Percentiles rank a stretch among this genome's conserved stretches.
Evolutionary conservation across 306 rosid species (phyloP).

Genomic region (Malus orientalis): DNA sequence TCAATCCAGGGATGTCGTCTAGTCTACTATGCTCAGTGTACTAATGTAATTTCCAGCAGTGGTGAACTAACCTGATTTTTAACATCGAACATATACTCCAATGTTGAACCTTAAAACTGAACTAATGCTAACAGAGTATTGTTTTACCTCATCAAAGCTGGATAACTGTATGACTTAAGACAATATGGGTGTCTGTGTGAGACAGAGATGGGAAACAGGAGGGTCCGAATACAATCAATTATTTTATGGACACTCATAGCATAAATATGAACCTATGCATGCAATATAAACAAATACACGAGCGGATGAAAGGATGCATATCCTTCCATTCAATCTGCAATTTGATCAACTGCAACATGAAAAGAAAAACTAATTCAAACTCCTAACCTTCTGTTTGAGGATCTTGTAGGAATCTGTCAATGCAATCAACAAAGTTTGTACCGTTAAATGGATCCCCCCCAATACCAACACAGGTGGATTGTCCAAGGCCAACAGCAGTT

Average conservation of each 20-base stretch:
- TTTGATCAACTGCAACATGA: not conserved
- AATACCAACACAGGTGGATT: conserved; percentile 97
- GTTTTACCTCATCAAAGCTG: too few relatives aligned
- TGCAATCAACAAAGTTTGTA: conserved; percentile 96
- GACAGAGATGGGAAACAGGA: not conserved
- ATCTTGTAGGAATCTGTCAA: conserved; percentile 65
- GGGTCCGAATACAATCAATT: not conserved
- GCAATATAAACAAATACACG: not conserved
- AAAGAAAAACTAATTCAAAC: not conserved
- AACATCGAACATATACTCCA: too few relatives aligned
- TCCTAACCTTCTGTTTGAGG: conserved; percentile 92
- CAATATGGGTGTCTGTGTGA: too few relatives aligned
- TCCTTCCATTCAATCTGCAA: not conserved
- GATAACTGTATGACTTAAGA: too few relatives aligned
- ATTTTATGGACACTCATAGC: too few relatives aligned
- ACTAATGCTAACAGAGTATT: not conserved
- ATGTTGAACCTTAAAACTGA: not conserved
- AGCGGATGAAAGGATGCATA: not conserved
- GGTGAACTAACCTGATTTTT: too few relatives aligned
- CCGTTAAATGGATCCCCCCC: conserved; percentile 99
- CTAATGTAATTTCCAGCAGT: too few relatives aligned
- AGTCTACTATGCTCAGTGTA: not conserved
- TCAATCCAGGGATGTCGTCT: not conserved
- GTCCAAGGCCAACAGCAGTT: conserved; percentile 98
- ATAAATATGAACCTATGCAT: not conserved